Evolutionary conservation across 495 filamentous ascomycete species (phyloP).

Genomic region (Xylaria curta): DNA sequence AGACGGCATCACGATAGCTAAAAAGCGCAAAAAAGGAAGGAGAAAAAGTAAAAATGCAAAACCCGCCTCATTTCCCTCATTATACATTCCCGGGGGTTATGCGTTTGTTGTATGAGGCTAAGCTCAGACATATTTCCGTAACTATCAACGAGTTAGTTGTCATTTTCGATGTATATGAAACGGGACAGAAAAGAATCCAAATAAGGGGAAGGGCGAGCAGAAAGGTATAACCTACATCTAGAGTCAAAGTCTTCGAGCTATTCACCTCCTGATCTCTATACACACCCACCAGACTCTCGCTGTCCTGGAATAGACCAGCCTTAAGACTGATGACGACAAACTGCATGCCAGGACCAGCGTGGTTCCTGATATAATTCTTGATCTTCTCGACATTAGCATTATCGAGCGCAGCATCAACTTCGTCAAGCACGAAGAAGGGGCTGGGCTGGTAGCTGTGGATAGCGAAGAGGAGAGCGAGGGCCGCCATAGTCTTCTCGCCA

Average conservation of each 20-base stretch:
- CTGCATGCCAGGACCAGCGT: conserved; percentile 96
- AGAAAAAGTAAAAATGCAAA: background rate
- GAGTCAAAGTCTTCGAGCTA: conserved; percentile 83
- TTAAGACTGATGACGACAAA: conserved; percentile 98
- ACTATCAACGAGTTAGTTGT: conserved; percentile 23
- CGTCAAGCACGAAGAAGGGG: conserved; percentile 98
- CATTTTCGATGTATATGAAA: background rate
- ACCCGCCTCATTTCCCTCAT: background rate
- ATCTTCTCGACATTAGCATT: conserved; percentile 96
- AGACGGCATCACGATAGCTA: background rate
- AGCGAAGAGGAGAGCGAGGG: conserved; percentile 91
- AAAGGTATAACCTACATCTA: conserved; percentile 76
- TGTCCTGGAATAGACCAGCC: conserved; percentile 90
- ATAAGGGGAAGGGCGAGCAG: background rate
- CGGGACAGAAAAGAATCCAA: background rate
- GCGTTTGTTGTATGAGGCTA: background rate
- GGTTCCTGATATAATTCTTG: conserved; percentile 90
- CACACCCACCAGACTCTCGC: conserved; percentile 91
- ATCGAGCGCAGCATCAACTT: conserved; percentile 96
- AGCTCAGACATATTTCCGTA: conserved; percentile 41
- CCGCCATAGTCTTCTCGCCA: conserved; percentile 99
- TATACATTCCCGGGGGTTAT: background rate
- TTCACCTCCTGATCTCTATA: conserved; percentile 94
- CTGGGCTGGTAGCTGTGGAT: conserved; percentile 93
- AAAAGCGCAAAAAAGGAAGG: background rate